Evolutionary conservation across 2,329 filamentous ascomycete species (phyloP), one percentile per base, ranked within the genome.

Genomic region (Sporothrix brunneoviolacea): DNA sequence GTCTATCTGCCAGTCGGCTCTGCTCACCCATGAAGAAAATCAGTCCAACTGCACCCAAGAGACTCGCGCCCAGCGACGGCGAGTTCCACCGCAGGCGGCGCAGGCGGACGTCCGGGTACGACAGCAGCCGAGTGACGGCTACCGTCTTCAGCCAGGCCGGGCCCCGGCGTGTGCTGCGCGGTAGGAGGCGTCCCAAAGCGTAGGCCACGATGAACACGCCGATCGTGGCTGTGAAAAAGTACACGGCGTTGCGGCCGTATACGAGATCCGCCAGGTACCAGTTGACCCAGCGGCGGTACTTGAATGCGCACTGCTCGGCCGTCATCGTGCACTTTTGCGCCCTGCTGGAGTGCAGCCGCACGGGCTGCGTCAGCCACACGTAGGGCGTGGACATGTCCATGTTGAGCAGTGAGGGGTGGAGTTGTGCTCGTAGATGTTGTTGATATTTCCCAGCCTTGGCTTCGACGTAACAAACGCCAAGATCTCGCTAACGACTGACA

Each of bases 231-330:
- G 44, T 30, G 9, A 51, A 51, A 22, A 51, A 51, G 42, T 51
- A 51, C 19, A 40, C 27, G 21, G 30, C 37, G 4, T 15, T 37
- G 37, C 24, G 52, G n/a, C 24, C 52, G 19, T 51, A 51, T 3
- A 51, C 41, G 1, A 46, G 19, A 28, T 50, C 51, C 15, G 46
- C 51, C 2, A 46, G 12, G 41, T 52, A 54, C 50, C 49, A 47
- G 28, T 52, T 50, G 49, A 54, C 45, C 73, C 74, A 78, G 55
- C 69, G 66, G n/a, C 66, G 61, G 19, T 52, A 61, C 44, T 73
- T 70, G 54, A 67, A 77, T 12, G 63, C 65, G 55, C 74, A 77
- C 56, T 75, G 65, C 48, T 68, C 68, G 0, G 66, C 59, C 0
- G 65, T 72, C 52, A 71, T 58, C 2, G 51, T 62, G 52, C 67